Base-by-base conservation (phyloP, 2,329 filamentous ascomycete species). In the Mycogone perniciosa region DNA sequence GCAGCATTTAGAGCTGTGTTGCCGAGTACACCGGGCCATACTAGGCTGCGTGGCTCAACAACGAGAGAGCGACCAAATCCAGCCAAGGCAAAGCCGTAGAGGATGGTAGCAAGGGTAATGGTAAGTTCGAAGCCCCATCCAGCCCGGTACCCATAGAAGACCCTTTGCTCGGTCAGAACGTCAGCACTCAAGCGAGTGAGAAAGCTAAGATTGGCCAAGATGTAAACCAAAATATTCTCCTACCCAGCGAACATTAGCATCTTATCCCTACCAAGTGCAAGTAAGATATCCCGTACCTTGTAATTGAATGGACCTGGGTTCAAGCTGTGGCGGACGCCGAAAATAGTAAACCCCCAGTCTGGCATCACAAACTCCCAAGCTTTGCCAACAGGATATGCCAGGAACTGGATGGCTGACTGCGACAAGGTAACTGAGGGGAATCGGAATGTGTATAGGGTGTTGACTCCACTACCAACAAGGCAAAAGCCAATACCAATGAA, bases 171-270 rank as follows among this genome's bases (percentile, higher is more conserved):
- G 1, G 63, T 66, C 31, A 67, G 56, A 7, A 66, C 65, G 29
- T 67, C 64, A 4, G 64, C 65, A 29, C 65, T 67, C 7, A 67
- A 56, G n/a, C 65, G 59, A 2, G 64, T 67, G 13, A 71, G 66
- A 47, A 74, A 73, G 10, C 71, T 75, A 1, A 75, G 71, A 61
- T 83, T 82, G 44, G 81, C 77, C 67, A 79, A 72, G 52, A 78
- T 75, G 50, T 73, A 74, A 46, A 80, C 75, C 11, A 80, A 65
- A 61, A 76, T 76, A 57, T 80, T 77, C 61, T 80, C 77, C 63
- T 61, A 13, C 29, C n/a, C 4, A 73, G 67, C 34, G 10, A 37
- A 33, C 10, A 37, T 46, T 13, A 4, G 11, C 8, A 8, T 43
- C 1, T 44, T 37, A 7, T 7, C 7, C 11, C 20, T 37, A 10